Base-by-base conservation (phyloP, 2,329 filamentous ascomycete species). In the Fusarium pininemorale region DNA sequence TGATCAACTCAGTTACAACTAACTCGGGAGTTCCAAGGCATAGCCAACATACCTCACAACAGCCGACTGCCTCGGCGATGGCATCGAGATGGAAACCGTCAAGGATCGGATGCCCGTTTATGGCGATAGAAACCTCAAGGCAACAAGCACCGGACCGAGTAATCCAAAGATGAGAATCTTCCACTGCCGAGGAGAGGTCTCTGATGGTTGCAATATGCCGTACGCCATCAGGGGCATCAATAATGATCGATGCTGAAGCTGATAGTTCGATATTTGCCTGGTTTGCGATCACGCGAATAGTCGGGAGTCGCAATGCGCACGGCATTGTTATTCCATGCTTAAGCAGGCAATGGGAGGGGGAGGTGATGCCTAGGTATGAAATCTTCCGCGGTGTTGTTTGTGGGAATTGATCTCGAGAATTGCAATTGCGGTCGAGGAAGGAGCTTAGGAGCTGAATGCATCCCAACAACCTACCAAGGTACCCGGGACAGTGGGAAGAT, bases 81-180 rank as follows among this genome's bases (percentile, higher is more conserved):
- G 58, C 28, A 14, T 60, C 41, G 7, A 79, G 41, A 14, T 58
- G 44, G 5, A 48, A 47, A 10, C 37, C 24, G 3, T 78, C 74
- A 6, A 54, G 47, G 10, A 79, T 28, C 4, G 69, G 62, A 14
- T 70, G 54, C 12, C 69, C 75, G 37, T 79, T 66, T 9, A 78
- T 48, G 2, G 75, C 57, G 3, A 83, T 16, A 2, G 76, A 76
- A 32, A 81, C n/a, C 11, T 77, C 70, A 22, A 83, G 71, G 45
- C 73, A 74, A 57, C 81, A 83, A 16, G 70, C 59, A 3, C 80
- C 77, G 12, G 66, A 72, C n/a, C 80, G 79, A 16, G 75, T 72
- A 38, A 82, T 79, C 83, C 83, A 84, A 30, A 83, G 58, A 41
- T 80, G 75, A 4, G 67, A 53, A 15, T 78, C 65, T 24, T 51